Evolutionary conservation across 495 filamentous ascomycete genomes (phyloP), one percentile per base, ranked within the genome.

Genomic region (Ascobolus immersus): DNA sequence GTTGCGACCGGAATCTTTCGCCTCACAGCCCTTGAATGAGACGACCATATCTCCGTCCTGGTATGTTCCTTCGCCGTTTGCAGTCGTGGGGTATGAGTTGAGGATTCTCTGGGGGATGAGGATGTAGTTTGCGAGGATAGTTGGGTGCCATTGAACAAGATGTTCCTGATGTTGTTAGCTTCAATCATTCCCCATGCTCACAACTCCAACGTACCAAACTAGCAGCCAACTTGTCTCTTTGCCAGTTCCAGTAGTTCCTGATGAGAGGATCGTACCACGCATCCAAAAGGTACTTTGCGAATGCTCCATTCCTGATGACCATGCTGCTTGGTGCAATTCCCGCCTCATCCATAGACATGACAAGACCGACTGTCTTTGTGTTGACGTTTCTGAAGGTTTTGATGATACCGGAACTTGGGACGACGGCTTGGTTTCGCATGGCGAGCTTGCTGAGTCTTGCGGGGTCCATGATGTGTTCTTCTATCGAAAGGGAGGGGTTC

Each of bases 111-210:
- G 84, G 3, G 80, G 79, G 13, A 99, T 55, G 9, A 99, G 56
- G 1, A 75, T 81, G 35, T 92, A 54, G 44, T 78, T 78, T 14
- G 81, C 74, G 13, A 99, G 63, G 34, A 94, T 78, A 1, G 86
- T 99, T n/a, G 86, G 81, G 50, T 99, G 89, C 89, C 89, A 99
- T 60, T 92, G 86, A 21, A 84, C 67, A 37, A 91, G 77, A 45
- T 82, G 77, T 52, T 84, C 77, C 75, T 84, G 41, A 11, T 7
- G 7, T n/a, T 25, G 7, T 7, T 25, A 31, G 14, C 14, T 7
- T 7, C 28, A 31, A 31, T 31, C 7, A 11, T 6, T 31, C 19
- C 20, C 15, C 11, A 22, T 25, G 7, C 32, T n/a, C 10, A 31
- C 4, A 10, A 34, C 20, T 8, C 10, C 32, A 12, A 52, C 70